Base-by-base conservation (phyloP, 345 rosid genomes). In the Lenwebbia sp. region DNA sequence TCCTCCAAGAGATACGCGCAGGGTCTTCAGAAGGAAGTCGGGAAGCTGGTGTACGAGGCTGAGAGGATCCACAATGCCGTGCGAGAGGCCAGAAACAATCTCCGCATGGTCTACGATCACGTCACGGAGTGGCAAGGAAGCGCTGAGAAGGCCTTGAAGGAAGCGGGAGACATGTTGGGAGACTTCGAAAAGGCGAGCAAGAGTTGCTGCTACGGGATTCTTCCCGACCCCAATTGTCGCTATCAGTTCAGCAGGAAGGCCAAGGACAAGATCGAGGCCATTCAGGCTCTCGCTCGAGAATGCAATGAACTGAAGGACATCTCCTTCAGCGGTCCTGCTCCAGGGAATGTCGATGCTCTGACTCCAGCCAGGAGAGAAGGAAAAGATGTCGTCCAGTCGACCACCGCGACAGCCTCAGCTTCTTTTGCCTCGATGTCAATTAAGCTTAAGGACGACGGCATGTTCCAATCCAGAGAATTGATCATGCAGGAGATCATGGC, bases 201-300 rank as follows among this genome's bases (percentile, higher is more conserved):
- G 60, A 56, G 13, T 10, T 56, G 60, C 13, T 65, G 76, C 76
- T 0, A 17, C 0, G 76, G 76, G 44, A 0, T 1, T 33, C 76
- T 65, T 33, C 76, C 76, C 25, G 44, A 65, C 0, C 76, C 76
- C 44, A 33, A 3, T 1, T 65, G 76, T 17, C 76, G 76, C 23
- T 65, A 33, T 33, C 76, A 17, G 44, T 65, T 65, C 44, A 65
- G 76, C 13, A 65, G 0, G 76, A 33, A 33, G 76, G 76, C 76
- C 25, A 8, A 33, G 13, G 13, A 0, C 23, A 30, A 8, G 76
- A 33, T 33, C 44, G 25, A 65, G 44, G 44, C 0, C 44, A 8
- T 33, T 21, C 2, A 65, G 44, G 44, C 1, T 8, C 76, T 33
- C 13, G 1, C 25, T 65, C 76, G 15, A 65, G 12, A 65, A 0